These are phyloP conservation scores for Aquilaria sinensis DNA, from an alignment of 345 rosid species.

Conservation along the genomic window DNA sequence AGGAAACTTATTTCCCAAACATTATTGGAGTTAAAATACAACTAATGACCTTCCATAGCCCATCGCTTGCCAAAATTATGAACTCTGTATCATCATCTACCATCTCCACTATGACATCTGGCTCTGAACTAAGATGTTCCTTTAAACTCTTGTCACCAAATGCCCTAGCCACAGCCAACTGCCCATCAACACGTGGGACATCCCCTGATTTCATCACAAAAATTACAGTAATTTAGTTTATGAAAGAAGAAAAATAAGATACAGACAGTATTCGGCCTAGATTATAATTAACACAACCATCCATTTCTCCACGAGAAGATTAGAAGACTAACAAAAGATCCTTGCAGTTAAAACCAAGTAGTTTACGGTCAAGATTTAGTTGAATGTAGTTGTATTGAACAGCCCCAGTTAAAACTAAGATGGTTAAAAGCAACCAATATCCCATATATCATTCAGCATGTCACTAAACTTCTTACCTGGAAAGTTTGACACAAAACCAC, in stretches of 20 bases:
- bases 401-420: too few relatives aligned
- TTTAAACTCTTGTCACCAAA: conserved; percentile 91
- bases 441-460: not conserved
- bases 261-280: too few relatives aligned
- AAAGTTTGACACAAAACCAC: conserved; percentile 83
- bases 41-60: conserved; percentile 76
- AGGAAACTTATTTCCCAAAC: not conserved
- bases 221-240: conserved; percentile 1
- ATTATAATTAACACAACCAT: too few relatives aligned
- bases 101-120: conserved; percentile 48
- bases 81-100: conserved; percentile 59
- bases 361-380: too few relatives aligned
- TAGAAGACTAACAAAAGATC: too few relatives aligned
- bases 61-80: conserved; percentile 84
- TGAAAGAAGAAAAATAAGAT: too few relatives aligned
- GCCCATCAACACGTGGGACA: conserved; percentile 89
- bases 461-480: conserved; percentile 44
- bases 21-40: not conserved
- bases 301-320: too few relatives aligned
- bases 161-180: conserved; percentile 92
- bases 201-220: conserved; percentile 49
- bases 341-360: too few relatives aligned
- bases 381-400: too few relatives aligned
- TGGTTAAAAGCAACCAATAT: not conserved
- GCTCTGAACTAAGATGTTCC: conserved; percentile 87